A percentile compares a stretch with the other conserved stretches of the same genome.
phyloP scores from a whole-genome alignment of 495 filamentous ascomycete genomes.

The Aspergillus sparsus region DNA sequence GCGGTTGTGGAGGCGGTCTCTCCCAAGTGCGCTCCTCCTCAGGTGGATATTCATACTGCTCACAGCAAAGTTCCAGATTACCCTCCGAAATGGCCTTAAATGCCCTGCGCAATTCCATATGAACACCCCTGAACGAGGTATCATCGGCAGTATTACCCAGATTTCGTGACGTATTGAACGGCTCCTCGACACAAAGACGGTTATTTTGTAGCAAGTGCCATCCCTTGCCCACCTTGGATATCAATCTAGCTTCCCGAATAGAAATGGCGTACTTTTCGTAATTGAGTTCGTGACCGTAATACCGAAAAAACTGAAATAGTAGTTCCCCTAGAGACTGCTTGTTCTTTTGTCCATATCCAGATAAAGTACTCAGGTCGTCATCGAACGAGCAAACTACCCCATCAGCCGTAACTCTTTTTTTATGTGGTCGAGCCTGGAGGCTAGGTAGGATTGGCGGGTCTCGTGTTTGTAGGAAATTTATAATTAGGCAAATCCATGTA shows the following conservation, averaged over 20 bases:
- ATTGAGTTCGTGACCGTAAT: slow-evolving; percentile 90
- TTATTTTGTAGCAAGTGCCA: slow-evolving; percentile 81
- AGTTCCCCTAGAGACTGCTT: slow-evolving; percentile 79
- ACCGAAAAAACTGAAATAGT: slow-evolving; percentile 90
- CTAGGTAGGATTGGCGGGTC: slow-evolving; percentile 85
- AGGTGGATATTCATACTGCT: slow-evolving; percentile 79
- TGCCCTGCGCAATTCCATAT: slow-evolving; percentile 83
- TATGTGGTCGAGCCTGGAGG: slow-evolving; percentile 73
- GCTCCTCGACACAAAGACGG: slow-evolving; percentile 91
- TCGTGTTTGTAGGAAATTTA: slow-evolving; percentile 91
- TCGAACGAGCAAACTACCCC: slow-evolving; percentile 74
- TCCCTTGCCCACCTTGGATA: slow-evolving; percentile 83
- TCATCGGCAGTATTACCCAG: slow-evolving; percentile 96
- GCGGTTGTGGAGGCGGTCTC: slow-evolving; percentile 64
- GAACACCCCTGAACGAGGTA: slow-evolving; percentile 85
- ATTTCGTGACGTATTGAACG: slow-evolving; percentile 92
- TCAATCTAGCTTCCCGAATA: slow-evolving; percentile 75
- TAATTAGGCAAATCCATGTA: slow-evolving; percentile 99
- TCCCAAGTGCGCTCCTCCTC: slow-evolving; percentile 79
- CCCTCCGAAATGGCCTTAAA: slow-evolving; percentile 76
- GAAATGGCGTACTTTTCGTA: slow-evolving; percentile 85
- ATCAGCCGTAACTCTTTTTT: slow-evolving; percentile 58
- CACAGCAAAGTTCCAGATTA: slow-evolving; percentile 77
- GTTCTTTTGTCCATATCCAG: slow-evolving; percentile 75
- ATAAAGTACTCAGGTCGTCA: slow-evolving; percentile 74